Conservation (phyloP, 495 filamentous ascomycete species). For the Penicillium fimorum region DNA sequence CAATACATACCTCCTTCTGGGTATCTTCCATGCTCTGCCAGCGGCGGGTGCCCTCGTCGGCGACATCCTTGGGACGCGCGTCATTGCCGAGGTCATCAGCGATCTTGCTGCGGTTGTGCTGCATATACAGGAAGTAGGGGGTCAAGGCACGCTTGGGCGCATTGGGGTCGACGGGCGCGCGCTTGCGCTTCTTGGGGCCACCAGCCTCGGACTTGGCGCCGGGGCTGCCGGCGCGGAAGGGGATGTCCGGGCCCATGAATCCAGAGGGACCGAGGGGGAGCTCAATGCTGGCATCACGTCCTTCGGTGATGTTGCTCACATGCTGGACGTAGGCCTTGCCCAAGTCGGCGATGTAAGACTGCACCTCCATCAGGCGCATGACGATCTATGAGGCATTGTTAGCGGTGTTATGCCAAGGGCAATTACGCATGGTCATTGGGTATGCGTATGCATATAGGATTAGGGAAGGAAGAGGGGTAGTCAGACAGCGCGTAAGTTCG, state of each 20-base stretch:
- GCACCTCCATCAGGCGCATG: conserved; percentile 67
- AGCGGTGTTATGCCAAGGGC: conserved; percentile 4
- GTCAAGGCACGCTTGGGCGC: conserved; percentile 91
- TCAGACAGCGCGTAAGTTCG: background rate
- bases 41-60: conserved; percentile 75
- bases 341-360: conserved; percentile 68
- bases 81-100: conserved; percentile 68
- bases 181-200: conserved; percentile 82
- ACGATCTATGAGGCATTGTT: conserved; percentile 57
- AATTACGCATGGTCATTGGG: background rate
- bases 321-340: conserved; percentile 79
- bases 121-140: conserved; percentile 91
- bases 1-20: conserved; percentile 72
- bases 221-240: conserved; percentile 39
- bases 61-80: conserved; percentile 73
- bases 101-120: conserved; percentile 74
- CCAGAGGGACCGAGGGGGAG: conserved; percentile 49
- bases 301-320: conserved; percentile 72
- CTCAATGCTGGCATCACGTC: conserved; percentile 53
- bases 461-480: background rate
- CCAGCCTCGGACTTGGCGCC: conserved; percentile 50
- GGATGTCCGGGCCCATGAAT: conserved; percentile 44
- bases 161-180: conserved; percentile 79
- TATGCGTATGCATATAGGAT: background rate
- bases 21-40: conserved; percentile 72